Base-by-base conservation (phyloP, 345 rosid genomes). In the Eucalyptus rudis region DNA sequence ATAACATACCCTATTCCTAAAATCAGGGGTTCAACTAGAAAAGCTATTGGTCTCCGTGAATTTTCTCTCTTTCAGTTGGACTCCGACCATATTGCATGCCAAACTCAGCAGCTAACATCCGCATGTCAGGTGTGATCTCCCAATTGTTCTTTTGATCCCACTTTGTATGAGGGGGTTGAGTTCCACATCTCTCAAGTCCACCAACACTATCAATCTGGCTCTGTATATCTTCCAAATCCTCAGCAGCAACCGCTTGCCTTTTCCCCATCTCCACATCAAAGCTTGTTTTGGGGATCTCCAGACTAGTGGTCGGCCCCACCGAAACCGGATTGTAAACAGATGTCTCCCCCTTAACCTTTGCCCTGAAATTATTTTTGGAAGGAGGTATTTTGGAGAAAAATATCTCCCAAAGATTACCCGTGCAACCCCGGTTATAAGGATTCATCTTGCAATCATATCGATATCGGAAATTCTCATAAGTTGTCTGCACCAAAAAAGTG, bases 401-500 rank as follows among this genome's bases (percentile, higher is more conserved):
- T 86, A 91, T 84, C 87, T 94, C 96, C 87, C 49, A 43, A 49
- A 92, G 15, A 76, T 96, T 96, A 85, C 54, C 91, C 10, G 17
- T 49, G 54, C 92, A 94, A 36, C 98, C 98, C 51, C 52, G 91
- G 90, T 95, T 94, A 86, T 92, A 94, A 71, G 98, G 98, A 93
- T 95, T 96, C 92, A 86, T 93, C 93, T 94, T 96, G 59, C 91
- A 66, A 89, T 94, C 95, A 87, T 98, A 97, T 44, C 94, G 96
- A 90, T 76, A 89, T 87, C 90, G 59, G 43, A 86, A 89, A 54
- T 89, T 90, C 90, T 93, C 99, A 86, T 96, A 97, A 13, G 99
- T 97, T 43, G 99, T 97, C 99, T 97, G 94, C 91, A 92, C 25
- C 89, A 89, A 91, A 36, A 76, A 88, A 76, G 44, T 54, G 27